Conservation (phyloP, 2,329 filamentous ascomycete species). For the Pseudocercospora cruenta region DNA sequence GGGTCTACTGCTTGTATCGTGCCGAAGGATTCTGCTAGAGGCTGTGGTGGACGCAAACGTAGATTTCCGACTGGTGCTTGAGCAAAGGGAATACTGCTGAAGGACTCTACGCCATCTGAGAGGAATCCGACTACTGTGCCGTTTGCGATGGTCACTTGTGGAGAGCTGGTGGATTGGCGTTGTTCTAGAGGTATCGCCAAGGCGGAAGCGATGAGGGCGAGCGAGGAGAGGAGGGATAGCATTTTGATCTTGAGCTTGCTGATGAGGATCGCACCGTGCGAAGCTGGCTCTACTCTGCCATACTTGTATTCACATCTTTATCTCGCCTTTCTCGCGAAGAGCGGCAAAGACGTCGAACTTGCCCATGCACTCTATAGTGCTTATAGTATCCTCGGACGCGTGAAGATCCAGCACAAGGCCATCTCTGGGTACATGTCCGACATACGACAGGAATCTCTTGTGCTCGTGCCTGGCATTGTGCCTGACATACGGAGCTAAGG, state of each 20-base stretch:
- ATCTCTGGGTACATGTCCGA: background rate
- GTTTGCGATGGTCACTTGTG: constrained; percentile 42
- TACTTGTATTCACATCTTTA: background rate
- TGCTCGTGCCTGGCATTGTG: background rate
- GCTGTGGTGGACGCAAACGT: constrained; percentile 70
- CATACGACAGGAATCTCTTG: background rate
- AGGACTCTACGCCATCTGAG: constrained; percentile 62
- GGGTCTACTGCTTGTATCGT: constrained; percentile 12
- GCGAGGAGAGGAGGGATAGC: background rate
- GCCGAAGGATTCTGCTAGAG: constrained; percentile 46
- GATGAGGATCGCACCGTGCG: too few relatives aligned
- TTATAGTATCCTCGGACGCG: background rate
- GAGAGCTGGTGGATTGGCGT: background rate
- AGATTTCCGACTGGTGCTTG: constrained; percentile 67
- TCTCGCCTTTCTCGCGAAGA: background rate
- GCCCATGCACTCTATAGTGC: background rate
- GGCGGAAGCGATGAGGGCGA: background rate
- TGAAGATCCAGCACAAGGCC: background rate
- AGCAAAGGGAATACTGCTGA: constrained; percentile 75
- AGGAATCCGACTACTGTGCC: constrained; percentile 60
- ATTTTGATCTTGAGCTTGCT: background rate
- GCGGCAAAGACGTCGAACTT: too few relatives aligned
- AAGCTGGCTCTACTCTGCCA: background rate
- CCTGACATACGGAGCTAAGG: background rate
- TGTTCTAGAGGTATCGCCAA: background rate